phyloP scores from a whole-genome alignment of 805 yeast species.

The Hanseniaspora pseudoguilliermondii region DNA sequence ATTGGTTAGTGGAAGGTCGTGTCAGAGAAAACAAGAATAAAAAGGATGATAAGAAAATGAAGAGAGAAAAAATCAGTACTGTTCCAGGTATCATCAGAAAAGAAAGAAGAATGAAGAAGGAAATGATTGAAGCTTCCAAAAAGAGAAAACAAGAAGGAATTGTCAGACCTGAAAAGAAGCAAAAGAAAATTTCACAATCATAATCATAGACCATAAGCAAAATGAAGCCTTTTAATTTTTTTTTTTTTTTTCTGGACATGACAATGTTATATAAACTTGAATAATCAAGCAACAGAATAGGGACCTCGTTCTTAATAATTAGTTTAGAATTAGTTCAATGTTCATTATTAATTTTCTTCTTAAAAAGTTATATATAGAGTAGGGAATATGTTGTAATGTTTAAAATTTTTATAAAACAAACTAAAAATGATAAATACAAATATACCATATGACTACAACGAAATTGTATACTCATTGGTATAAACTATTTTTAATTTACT shows the following conservation, averaged over 20 bases:
- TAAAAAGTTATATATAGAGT: too few relatives aligned
- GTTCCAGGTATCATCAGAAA: slow-evolving; percentile 58
- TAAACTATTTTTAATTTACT: too few relatives aligned
- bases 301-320: too few relatives aligned
- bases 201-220: not conserved
- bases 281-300: too few relatives aligned
- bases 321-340: too few relatives aligned
- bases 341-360: too few relatives aligned
- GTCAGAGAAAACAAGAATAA: slow-evolving; percentile 13
- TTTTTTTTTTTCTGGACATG: not conserved
- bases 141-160: slow-evolving; percentile 34
- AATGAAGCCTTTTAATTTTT: not conserved
- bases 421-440: too few relatives aligned
- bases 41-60: slow-evolving; percentile 42
- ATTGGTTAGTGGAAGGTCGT: slow-evolving; percentile 57
- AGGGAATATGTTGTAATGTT: too few relatives aligned
- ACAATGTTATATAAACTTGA: too few relatives aligned
- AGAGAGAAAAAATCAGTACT: slow-evolving; percentile 67
- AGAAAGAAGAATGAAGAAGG: slow-evolving; percentile 48
- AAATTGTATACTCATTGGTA: too few relatives aligned
- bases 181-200: not conserved
- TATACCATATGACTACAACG: too few relatives aligned
- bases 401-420: too few relatives aligned
- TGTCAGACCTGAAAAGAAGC: slow-evolving; percentile 4
- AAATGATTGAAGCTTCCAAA: slow-evolving; percentile 69